Base-by-base conservation (phyloP, 441 rosid genomes). In the Jatropha podagrica region DNA sequence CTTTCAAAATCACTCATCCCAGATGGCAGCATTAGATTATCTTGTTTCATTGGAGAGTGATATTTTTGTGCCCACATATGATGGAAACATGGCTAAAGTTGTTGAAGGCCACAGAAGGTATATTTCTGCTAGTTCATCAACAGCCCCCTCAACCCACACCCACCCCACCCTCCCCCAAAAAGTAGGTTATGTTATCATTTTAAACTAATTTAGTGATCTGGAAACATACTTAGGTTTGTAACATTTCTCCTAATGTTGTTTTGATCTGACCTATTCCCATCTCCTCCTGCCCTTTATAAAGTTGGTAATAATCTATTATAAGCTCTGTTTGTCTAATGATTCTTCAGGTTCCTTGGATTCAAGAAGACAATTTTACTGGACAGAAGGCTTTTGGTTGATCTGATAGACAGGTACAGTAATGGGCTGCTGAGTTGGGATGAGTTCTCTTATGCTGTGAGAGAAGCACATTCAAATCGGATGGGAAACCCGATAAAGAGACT, bases 61-160 rank as follows among this genome's bases (percentile, higher is more conserved):
- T 81, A 86, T 94, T 62, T 94, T 94, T 77, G 88, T 94, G 64
- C 98, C 98, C 58, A 94, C 98, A 2, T 94, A 89, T 77, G 93
- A 92, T 73, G 98, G 98, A 69, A 94, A 94, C 89, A 94, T 94
- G 98, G 98, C 98, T 11, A 94, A 91, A 85, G 97, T 94, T 63
- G 97, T 94, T 20, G 98, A 92, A 89, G 98, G 98, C 78, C 98
- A 94, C 85, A 90, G 98, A 76, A 91, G 98, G 98, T 94, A 84
- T 67, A 37, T 56, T 73, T 75, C 65, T 54, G 38, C 27, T 2
- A 48, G 8, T 32, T 32, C 32, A 32, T 32, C 32, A 32, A 32
- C 32, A 32, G 32, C 32, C 32, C 32, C 32, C n/a, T n/a, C n/a
- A n/a, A n/a, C n/a, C n/a, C n/a, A n/a, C n/a, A n/a, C n/a, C 48